Evolutionary conservation across 176 grass and related monocot species (phyloP).

Genomic region (Bonia amplexicaulis): DNA sequence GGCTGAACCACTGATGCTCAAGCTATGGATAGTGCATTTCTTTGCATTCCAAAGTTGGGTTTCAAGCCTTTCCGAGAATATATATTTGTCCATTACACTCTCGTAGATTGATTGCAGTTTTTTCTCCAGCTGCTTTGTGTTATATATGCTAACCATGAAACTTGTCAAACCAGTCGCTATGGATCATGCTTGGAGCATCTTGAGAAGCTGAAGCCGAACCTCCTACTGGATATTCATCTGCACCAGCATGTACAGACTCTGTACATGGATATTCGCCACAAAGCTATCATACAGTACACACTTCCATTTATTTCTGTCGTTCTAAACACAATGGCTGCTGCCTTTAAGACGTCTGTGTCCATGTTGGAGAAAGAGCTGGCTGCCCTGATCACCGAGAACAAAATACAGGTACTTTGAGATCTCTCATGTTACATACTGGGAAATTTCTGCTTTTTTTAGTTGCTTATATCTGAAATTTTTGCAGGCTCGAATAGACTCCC

Average conservation of each 20-base stretch:
- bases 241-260: constrained; percentile 55
- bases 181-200: constrained; percentile 72
- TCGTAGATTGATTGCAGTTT: neutral
- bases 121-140: neutral
- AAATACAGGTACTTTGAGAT: constrained; percentile 62
- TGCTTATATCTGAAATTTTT: constrained; percentile 19
- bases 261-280: constrained; percentile 73
- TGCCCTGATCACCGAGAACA: constrained; percentile 72
- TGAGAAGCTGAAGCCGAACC: constrained; percentile 71
- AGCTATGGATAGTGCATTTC: neutral
- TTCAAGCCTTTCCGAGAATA: neutral
- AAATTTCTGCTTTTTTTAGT: neutral
- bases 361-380: constrained; percentile 91
- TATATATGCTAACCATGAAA: constrained; percentile 21
- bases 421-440: neutral
- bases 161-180: constrained; percentile 44
- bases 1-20: neutral
- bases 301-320: constrained; percentile 95
- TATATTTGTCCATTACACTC: neutral
- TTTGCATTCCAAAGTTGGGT: neutral
- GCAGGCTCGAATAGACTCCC: constrained; percentile 95
- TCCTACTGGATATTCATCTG: constrained; percentile 71
- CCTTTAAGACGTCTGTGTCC: constrained; percentile 72
- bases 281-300: constrained; percentile 90
- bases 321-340: constrained; percentile 82